Conservation (phyloP, 1,139 yeast species). For the Lodderomyces parapsilosis region DNA sequence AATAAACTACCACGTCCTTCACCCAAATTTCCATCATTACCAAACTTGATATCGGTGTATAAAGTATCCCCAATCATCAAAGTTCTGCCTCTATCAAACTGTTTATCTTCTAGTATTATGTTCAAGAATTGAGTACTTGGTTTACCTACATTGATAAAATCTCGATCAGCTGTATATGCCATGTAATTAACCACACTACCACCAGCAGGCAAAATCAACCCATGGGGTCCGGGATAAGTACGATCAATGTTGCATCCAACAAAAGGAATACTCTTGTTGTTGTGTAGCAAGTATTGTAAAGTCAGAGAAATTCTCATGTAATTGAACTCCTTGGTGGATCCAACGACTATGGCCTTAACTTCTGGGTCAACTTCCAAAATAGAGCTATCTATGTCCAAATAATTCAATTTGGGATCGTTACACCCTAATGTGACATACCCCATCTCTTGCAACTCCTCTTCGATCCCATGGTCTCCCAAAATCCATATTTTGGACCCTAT, state of each 20-base stretch:
- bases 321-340: conserved; percentile 39
- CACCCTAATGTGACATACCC: conserved; percentile 81
- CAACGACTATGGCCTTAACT: conserved; percentile 43
- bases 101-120: conserved; percentile 26
- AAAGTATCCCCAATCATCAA: conserved; percentile 45
- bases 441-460: conserved; percentile 62
- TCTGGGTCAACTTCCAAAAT: conserved; percentile 44
- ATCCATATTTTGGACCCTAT: conserved; percentile 67
- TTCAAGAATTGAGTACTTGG: conserved; percentile 34
- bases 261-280: conserved; percentile 34
- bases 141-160: conserved; percentile 38
- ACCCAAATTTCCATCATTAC: conserved; percentile 39
- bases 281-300: conserved; percentile 36
- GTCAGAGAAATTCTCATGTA: conserved; percentile 39
- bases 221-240: conserved; percentile 40
- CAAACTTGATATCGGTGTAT: conserved; percentile 44
- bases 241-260: conserved; percentile 42
- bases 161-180: conserved; percentile 34
- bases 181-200: conserved; percentile 17
- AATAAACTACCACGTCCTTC: conserved; percentile 30
- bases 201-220: conserved; percentile 29
- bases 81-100: conserved; percentile 27
- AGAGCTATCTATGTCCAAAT: conserved; percentile 8
- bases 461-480: conserved; percentile 80
- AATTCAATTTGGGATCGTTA: conserved; percentile 43